phyloP scores from a whole-genome alignment of 2,329 filamentous ascomycete species.

The Cercospora janseana region DNA sequence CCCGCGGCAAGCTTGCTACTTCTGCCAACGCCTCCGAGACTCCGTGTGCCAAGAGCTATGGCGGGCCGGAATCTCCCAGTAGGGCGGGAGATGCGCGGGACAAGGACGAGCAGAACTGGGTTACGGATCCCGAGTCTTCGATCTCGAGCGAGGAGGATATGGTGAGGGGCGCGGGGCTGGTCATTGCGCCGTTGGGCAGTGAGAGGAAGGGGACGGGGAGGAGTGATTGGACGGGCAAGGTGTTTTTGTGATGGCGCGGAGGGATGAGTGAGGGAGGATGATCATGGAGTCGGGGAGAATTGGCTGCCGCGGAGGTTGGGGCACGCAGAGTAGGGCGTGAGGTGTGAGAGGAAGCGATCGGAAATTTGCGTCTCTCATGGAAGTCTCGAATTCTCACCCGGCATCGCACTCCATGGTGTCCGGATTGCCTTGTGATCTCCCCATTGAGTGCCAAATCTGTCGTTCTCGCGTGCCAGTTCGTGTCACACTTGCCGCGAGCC shows the following conservation, averaged over 20 bases:
- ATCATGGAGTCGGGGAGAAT: too few species aligned
- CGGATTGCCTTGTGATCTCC: too few species aligned
- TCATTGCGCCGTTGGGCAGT: slow-evolving; percentile 15
- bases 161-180: slow-evolving; percentile 21
- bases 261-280: neutral
- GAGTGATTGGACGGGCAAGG: slow-evolving; percentile 28
- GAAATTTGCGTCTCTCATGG: too few species aligned
- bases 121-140: slow-evolving; percentile 22
- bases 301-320: too few species aligned
- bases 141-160: slow-evolving; percentile 16
- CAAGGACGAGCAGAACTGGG: slow-evolving; percentile 9
- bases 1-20: slow-evolving; percentile 23
- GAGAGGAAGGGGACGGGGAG: slow-evolving; percentile 21
- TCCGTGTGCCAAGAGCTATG: too few species aligned
- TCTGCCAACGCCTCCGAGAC: slow-evolving; percentile 27
- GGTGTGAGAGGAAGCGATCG: too few species aligned
- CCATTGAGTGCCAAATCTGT: too few species aligned
- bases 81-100: slow-evolving; percentile 27
- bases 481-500: too few species aligned
- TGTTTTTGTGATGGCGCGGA: slow-evolving; percentile 24
- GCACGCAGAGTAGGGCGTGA: too few species aligned
- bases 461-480: too few species aligned
- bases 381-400: too few species aligned
- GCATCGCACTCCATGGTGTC: too few species aligned
- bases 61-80: slow-evolving; percentile 24